Evolutionary conservation across 2,329 filamentous ascomycete species (phyloP).

Genomic region (Byssothecium circinans): DNA sequence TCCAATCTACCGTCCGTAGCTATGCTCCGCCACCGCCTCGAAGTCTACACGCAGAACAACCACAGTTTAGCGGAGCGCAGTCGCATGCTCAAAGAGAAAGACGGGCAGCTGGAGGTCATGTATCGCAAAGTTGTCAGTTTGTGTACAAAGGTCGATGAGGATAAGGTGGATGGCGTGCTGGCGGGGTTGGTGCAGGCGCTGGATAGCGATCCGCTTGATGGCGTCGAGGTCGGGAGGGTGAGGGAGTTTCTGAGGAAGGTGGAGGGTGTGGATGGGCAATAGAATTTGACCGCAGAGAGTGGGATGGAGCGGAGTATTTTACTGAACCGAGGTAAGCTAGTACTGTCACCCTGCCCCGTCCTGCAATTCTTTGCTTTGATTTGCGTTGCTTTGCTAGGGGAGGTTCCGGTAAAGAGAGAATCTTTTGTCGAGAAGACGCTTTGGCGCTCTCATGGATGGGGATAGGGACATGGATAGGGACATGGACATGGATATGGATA

Average conservation of each 20-base stretch:
- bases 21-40: conserved; percentile 65
- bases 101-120: conserved; percentile 80
- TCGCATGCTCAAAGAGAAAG: conserved; percentile 72
- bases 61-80: conserved; percentile 68
- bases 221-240: conserved; percentile 72
- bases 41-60: conserved; percentile 71
- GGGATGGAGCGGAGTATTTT: too few relatives aligned
- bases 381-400: too few relatives aligned
- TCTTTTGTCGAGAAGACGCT: too few relatives aligned
- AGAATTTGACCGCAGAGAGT: too few relatives aligned
- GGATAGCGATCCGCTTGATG: conserved; percentile 75
- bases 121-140: conserved; percentile 86
- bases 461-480: too few relatives aligned
- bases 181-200: conserved; percentile 82
- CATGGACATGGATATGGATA: too few relatives aligned
- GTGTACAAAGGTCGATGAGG: conserved; percentile 78
- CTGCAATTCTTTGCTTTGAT: too few relatives aligned
- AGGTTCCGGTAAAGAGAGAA: too few relatives aligned
- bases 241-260: conserved; percentile 79
- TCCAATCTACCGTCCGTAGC: conserved; percentile 35
- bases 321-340: too few relatives aligned
- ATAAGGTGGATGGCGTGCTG: conserved; percentile 77
- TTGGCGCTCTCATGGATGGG: too few relatives aligned
- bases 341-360: too few relatives aligned
- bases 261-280: conserved; percentile 59